phyloP scores from a whole-genome alignment of 1,284 basidiomycete species.

The Microbotryomycetes sp. region DNA sequence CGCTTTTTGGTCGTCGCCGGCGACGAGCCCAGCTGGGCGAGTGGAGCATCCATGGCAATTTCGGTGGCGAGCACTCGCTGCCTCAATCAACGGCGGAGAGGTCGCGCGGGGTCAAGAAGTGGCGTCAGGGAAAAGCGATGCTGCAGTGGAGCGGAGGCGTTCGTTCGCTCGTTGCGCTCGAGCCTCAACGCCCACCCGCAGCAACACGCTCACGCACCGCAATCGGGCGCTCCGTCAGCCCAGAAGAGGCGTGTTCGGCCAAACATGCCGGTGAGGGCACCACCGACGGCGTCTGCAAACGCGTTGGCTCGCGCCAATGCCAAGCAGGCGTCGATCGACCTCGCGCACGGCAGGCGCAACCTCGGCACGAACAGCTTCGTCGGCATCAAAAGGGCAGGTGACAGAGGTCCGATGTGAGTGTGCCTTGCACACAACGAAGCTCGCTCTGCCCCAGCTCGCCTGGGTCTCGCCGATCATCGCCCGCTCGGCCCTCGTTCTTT shows the following conservation, averaged over 20 bases:
- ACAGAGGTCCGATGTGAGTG: slow-evolving; percentile 20
- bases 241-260: no score
- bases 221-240: background rate
- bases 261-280: slow-evolving; percentile 9
- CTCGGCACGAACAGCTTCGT: slow-evolving; percentile 11
- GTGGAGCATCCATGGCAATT: no score
- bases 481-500: background rate
- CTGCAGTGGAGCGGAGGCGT: no score
- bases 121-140: no score
- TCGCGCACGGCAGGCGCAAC: slow-evolving; percentile 12
- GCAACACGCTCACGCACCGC: background rate
- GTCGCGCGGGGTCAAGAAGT: no score
- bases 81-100: no score
- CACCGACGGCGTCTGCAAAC: slow-evolving; percentile 20
- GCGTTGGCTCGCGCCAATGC: slow-evolving; percentile 26
- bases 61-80: no score
- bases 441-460: background rate
- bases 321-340: slow-evolving; percentile 23
- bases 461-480: background rate
- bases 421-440: no score
- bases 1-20: no score
- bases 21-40: no score
- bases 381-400: slow-evolving; percentile 18
- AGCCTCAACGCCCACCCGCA: background rate
- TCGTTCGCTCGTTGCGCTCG: background rate